Evolutionary conservation across 768 basidiomycete species (phyloP).

Genomic region (Coprinellus micaceus): DNA sequence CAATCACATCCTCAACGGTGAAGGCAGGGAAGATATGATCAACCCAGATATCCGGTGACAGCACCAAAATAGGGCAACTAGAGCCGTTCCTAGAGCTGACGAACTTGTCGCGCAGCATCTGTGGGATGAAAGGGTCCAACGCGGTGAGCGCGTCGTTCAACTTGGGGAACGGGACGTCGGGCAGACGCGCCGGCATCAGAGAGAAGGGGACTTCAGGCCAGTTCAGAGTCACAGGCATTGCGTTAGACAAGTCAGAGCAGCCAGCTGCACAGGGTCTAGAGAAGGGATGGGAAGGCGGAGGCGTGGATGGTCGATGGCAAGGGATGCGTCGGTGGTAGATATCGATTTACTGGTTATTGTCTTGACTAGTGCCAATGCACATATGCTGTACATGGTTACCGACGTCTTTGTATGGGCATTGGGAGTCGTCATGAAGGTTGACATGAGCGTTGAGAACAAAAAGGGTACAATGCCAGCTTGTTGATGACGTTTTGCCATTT

Average conservation of each 20-base stretch:
- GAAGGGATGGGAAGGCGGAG: no score
- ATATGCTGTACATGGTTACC: no score
- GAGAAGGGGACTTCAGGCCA: not conserved
- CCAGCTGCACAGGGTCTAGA: no score
- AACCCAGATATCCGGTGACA: slow-evolving; percentile 39
- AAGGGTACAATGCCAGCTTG: not conserved
- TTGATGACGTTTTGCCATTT: no score
- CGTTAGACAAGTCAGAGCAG: no score
- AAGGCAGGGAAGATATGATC: slow-evolving; percentile 42
- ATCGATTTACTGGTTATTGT: no score
- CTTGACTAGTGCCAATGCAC: no score
- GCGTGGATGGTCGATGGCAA: no score
- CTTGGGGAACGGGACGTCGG: not conserved
- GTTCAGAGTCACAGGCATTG: not conserved
- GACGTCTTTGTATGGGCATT: no score
- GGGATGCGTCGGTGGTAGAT: no score
- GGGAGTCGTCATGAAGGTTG: no score
- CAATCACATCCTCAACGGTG: slow-evolving; percentile 43
- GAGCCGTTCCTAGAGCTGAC: slow-evolving; percentile 4
- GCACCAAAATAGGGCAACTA: slow-evolving; percentile 20
- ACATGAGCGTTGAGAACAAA: not conserved
- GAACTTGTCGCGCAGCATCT: slow-evolving; percentile 1
- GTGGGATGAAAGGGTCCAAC: slow-evolving; percentile 1
- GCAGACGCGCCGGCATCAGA: not conserved
- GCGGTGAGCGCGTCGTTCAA: not conserved